Evolutionary conservation across 73 alveolate species (phyloP).

Genomic region (Durusdinium trenchii): DNA sequence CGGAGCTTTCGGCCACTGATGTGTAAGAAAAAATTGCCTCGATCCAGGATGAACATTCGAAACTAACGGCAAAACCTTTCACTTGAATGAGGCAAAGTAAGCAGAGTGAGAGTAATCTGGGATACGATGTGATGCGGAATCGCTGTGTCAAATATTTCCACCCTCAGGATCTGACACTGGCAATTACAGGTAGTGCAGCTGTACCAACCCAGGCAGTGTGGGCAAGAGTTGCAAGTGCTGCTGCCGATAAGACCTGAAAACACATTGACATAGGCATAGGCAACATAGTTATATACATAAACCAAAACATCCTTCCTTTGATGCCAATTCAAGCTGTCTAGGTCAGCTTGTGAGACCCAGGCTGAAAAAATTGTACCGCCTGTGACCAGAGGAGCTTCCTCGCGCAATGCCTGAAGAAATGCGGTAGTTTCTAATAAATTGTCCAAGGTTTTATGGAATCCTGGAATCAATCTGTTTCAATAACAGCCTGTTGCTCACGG

Average conservation of each 20-base stretch:
- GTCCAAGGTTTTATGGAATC: not conserved
- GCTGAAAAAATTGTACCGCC: slow-evolving; percentile 73
- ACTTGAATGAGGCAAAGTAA: not conserved
- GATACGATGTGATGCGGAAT: not conserved
- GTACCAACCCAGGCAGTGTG: slow-evolving; percentile 73
- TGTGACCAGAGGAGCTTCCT: slow-evolving; percentile 56
- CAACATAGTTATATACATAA: not conserved
- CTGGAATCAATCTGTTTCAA: not conserved
- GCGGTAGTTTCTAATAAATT: not conserved
- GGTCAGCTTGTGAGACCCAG: not conserved
- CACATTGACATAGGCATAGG: not conserved
- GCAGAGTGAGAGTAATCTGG: not conserved
- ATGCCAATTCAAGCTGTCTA: not conserved
- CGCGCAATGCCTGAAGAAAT: slow-evolving; percentile 37
- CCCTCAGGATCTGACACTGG: slow-evolving; percentile 40
- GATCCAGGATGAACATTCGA: not conserved
- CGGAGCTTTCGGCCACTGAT: slow-evolving; percentile 88
- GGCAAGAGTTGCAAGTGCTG: slow-evolving; percentile 40
- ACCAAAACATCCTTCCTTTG: too few relatives aligned
- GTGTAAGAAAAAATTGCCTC: slow-evolving; percentile 82
- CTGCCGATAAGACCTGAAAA: slow-evolving; percentile 42
- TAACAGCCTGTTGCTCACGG: slow-evolving; percentile 49
- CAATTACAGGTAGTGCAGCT: slow-evolving; percentile 82
- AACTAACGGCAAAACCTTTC: not conserved
- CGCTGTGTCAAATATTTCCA: not conserved